phyloP scores from a whole-genome alignment of 164 flowering plant species.

The Vitis rotundifolia region DNA sequence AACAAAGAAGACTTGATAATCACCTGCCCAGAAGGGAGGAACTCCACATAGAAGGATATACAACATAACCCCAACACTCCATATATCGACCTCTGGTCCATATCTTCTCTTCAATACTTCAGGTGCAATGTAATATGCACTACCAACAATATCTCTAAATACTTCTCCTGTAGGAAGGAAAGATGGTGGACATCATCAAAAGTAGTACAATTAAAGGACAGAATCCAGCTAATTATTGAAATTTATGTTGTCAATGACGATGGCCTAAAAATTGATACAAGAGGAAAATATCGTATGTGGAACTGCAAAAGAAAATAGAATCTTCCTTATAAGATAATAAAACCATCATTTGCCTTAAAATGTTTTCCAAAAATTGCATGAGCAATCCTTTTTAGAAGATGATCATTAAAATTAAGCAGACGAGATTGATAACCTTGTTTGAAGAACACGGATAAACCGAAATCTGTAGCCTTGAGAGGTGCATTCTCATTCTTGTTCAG shows the following conservation, averaged over 20 bases:
- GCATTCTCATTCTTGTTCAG: constrained; percentile 58
- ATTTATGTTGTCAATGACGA: no score
- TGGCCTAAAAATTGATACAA: no score
- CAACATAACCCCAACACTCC: constrained; percentile 88
- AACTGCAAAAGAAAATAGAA: no score
- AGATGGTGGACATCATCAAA: background rate
- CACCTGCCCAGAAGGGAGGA: constrained; percentile 94
- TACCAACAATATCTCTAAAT: constrained; percentile 77
- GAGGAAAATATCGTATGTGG: no score
- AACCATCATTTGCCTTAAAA: no score
- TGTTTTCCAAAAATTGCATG: no score
- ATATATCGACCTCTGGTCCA: constrained; percentile 84
- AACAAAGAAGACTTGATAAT: background rate
- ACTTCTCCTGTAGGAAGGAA: constrained; percentile 51
- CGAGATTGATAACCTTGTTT: constrained; percentile 44
- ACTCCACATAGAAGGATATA: constrained; percentile 78
- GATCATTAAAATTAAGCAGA: no score
- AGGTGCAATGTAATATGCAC: constrained; percentile 92
- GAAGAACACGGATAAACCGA: constrained; percentile 67
- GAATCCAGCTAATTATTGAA: background rate
- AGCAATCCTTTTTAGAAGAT: no score
- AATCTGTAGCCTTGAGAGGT: constrained; percentile 74
- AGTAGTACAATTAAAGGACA: background rate
- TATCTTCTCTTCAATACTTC: constrained; percentile 79
- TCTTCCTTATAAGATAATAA: no score